Evolutionary conservation across 2,329 filamentous ascomycete species (phyloP), one percentile per base, ranked within the genome.

Genomic region (Dissoconium aciculare): DNA sequence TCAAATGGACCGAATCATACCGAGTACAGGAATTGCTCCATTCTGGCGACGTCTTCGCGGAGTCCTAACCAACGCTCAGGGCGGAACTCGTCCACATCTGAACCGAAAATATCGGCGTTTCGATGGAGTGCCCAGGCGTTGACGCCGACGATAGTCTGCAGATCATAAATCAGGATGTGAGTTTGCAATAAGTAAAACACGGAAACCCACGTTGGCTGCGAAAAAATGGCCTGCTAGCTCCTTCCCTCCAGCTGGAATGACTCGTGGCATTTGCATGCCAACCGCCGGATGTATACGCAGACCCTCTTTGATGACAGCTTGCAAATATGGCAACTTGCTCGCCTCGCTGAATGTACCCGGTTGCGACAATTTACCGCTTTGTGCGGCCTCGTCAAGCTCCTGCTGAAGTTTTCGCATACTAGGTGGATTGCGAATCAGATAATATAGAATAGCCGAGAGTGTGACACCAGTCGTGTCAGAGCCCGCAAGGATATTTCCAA

Each of bases 281-380:
- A 57, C 52, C 1, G 60, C 54, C 4, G 59, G 59, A 38, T 62
- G 57, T 55, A 39, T 58, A 49, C 61, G 51, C 3, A 62, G 40
- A 0, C 56, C 50, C 38, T 64, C 60, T 31, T 59, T 54, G 38
- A 63, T 58, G 11, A 60, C 51, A 11, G 58, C 58, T 31, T 58
- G 52, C 3, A 63, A 47, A 38, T 60, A 63, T 0, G 56, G 51
- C 40, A 56, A 46, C 8, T 45, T 41, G n/a, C 51, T 42, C 3
- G 52, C 49, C 35, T 57, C 51, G 16, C 34, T 33, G n/a, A 51
- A 34, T 4, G 41, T 45, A 2, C 53, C 44, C 3, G 47, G 46
- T 32, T 49, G 38, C 28, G 42, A 49, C 11, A 54, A 39, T 28
- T 42, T 41, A 27, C 49, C 45, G 25, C 43, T 10, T 2, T 29